Conservation (phyloP, 768 basidiomycete species). For the Suillus plorans region DNA sequence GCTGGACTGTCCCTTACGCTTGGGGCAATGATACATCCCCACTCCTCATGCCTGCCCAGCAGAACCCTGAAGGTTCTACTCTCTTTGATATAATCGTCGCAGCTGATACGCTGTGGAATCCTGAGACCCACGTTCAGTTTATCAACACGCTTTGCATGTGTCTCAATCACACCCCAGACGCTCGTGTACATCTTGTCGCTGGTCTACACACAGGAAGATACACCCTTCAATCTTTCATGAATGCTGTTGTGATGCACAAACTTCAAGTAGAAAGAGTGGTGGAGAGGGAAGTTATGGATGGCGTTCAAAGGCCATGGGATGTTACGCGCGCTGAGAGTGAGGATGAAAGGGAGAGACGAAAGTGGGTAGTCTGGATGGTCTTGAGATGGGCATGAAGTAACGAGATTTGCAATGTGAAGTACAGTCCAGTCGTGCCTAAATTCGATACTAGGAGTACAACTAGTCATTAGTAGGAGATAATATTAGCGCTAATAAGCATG, state of each 20-base stretch:
- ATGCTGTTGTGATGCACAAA: slow-evolving; percentile 35
- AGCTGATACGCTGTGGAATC: slow-evolving; percentile 79
- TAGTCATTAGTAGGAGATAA: neutral
- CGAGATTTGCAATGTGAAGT: neutral
- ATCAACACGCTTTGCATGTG: slow-evolving; percentile 50
- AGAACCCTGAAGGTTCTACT: slow-evolving; percentile 13
- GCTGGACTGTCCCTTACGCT: slow-evolving; percentile 55
- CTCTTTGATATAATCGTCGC: slow-evolving; percentile 68
- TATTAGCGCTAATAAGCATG: neutral
- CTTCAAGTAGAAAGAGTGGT: slow-evolving; percentile 44
- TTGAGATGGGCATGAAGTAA: slow-evolving; percentile 44
- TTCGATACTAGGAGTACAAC: neutral
- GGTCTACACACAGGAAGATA: slow-evolving; percentile 79
- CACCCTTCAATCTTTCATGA: slow-evolving; percentile 63
- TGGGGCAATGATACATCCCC: slow-evolving; percentile 57
- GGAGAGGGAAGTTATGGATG: slow-evolving; percentile 50
- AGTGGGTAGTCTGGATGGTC: slow-evolving; percentile 71
- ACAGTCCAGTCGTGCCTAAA: neutral
- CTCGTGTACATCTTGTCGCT: slow-evolving; percentile 66
- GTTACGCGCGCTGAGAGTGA: slow-evolving; percentile 51
- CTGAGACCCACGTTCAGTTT: slow-evolving; percentile 55
- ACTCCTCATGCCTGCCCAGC: slow-evolving; percentile 8
- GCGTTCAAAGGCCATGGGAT: slow-evolving; percentile 47
- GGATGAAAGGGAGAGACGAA: slow-evolving; percentile 64
- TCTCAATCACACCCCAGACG: slow-evolving; percentile 39